Evolutionary conservation across 2,329 filamentous ascomycete species (phyloP), one percentile per base, ranked within the genome.

Genomic region (Sclerotinia nivalis): DNA sequence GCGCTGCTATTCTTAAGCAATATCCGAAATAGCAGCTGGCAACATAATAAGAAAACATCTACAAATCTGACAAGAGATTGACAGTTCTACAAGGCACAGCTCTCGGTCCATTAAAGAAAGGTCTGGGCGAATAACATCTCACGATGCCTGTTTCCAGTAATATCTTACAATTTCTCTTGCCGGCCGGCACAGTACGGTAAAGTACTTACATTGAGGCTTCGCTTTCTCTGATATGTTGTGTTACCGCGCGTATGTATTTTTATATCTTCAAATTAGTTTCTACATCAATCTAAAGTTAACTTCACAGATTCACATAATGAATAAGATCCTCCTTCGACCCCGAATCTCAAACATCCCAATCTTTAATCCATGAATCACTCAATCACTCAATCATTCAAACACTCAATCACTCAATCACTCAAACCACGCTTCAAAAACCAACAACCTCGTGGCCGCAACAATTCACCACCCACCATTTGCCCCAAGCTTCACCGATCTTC

Each of bases 401-500:
- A n/a, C n/a, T 45, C 43, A 49, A 50, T 50, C 47, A 25, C 25
- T 52, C 52, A 31, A 60, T 25, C 37, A n/a, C 2, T 20, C 43
- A 22, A 61, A 25, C 31, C 28, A n/a, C 31, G 20, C 54, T 56
- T 37, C 54, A 22, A n/a, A n/a, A 22, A 28, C 54, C 31, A 31
- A 37, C 54, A 37, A 18, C 60, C 60, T 62, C 60, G 60, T 62
- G 59, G 59, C 59, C 45, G 59, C 59, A 49, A 49, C 2, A 9
- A 15, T 20, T 25, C 43, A 37, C 22, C 43, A 20, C 20, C 43
- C 59, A 62, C 59, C 28, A 37, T n/a, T 31, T 31, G 59, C 59
- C 59, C 59, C 59, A 62, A 62, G 59, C 59, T 47, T 34, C 43
- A 49, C 31, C 22, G 43, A 62, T 62, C 59, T 34, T 34, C 43